Conservation (phyloP, 2,329 filamentous ascomycete species). For the Ophiostoma australiae region DNA sequence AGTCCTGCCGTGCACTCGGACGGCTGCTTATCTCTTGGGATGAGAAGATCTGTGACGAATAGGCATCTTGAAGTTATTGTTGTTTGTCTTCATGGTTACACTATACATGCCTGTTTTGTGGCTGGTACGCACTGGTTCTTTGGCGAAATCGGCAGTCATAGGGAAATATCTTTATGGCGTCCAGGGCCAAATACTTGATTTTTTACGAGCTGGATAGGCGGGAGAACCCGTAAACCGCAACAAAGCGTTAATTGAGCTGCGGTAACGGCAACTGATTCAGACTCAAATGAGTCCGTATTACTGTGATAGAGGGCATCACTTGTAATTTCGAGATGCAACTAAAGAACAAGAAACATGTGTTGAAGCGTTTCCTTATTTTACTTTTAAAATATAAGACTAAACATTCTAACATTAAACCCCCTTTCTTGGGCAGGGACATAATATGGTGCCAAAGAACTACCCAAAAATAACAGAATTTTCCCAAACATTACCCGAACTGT, state of each 20-base stretch:
- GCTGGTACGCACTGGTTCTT: background rate
- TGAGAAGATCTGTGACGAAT: conserved; percentile 22
- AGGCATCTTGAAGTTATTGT: background rate
- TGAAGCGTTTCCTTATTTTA: too few species aligned
- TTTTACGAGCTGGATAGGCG: background rate
- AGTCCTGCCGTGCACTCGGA: background rate
- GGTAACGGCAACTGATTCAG: background rate
- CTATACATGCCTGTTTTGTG: background rate
- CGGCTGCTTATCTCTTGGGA: conserved; percentile 19
- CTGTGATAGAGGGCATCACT: too few species aligned
- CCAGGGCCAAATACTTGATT: background rate
- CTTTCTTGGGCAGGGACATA: too few species aligned
- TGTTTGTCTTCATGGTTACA: background rate
- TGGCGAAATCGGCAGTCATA: background rate
- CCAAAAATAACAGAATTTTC: too few species aligned
- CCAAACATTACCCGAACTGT: too few species aligned
- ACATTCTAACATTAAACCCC: too few species aligned
- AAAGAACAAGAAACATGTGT: too few species aligned
- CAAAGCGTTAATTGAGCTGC: background rate
- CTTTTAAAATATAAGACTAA: too few species aligned
- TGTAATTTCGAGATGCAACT: too few species aligned
- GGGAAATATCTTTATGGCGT: background rate
- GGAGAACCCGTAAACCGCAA: background rate
- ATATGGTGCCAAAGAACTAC: too few species aligned
- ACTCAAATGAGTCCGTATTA: too few species aligned